A percentile compares a stretch with the other conserved stretches of the same genome.
Conservation (phyloP, 192 early-diverging fungal species). For the Funneliformis mosseae region DNA sequence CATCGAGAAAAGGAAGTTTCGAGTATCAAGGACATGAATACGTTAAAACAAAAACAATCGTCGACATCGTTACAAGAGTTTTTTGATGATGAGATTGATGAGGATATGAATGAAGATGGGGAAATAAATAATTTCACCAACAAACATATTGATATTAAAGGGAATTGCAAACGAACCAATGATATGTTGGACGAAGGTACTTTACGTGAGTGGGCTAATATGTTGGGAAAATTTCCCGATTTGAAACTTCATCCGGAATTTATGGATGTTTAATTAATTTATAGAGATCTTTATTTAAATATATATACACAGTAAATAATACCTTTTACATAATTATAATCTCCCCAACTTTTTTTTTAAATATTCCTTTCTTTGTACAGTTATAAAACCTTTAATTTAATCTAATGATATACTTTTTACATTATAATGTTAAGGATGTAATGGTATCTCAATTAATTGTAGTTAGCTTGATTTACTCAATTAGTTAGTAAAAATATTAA, state of each 20-base stretch:
- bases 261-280: not conserved
- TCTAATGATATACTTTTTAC: too few species aligned
- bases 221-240: slow-evolving; percentile 19
- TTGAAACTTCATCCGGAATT: slow-evolving; percentile 5
- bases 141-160: slow-evolving; percentile 12
- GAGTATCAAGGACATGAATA: not conserved
- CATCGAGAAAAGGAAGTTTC: not conserved
- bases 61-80: not conserved
- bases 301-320: not conserved
- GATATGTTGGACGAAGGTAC: not conserved
- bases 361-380: too few species aligned
- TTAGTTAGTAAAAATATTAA: too few species aligned
- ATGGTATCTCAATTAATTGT: too few species aligned
- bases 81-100: not conserved
- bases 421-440: too few species aligned
- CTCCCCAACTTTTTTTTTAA: too few species aligned
- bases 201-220: not conserved
- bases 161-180: slow-evolving; percentile 1
- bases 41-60: not conserved
- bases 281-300: not conserved
- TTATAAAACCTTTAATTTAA: too few species aligned
- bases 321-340: too few species aligned
- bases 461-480: too few species aligned
- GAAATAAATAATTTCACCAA: slow-evolving; percentile 3
- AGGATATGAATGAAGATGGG: not conserved